phyloP scores from a whole-genome alignment of 306 rosid species.

The Dryas drummondii region DNA sequence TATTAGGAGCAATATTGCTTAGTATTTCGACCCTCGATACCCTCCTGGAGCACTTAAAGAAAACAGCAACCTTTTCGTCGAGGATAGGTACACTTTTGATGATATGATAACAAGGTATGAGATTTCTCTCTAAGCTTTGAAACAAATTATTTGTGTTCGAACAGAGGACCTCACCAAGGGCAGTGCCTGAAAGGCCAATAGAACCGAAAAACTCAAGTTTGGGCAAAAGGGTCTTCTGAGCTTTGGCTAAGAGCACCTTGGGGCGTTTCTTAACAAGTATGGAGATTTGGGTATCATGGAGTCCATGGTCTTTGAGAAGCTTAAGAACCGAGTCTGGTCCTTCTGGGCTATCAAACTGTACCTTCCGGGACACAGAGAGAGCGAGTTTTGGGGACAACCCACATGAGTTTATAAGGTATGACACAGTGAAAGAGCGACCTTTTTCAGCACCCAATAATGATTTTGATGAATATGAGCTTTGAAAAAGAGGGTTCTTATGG shows the following conservation, averaged over 20 bases:
- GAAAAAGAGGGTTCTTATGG: neutral
- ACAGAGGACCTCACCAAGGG: neutral
- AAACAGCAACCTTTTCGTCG: neutral
- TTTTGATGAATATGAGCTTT: neutral
- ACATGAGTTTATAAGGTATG: slow-evolving; percentile 17
- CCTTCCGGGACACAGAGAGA: neutral
- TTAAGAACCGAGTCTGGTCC: slow-evolving; percentile 9
- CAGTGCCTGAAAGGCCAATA: slow-evolving; percentile 1
- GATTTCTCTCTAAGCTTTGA: neutral
- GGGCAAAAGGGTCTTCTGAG: slow-evolving; percentile 19
- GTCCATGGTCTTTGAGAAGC: neutral
- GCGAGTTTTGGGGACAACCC: slow-evolving; percentile 19
- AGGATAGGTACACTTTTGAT: slow-evolving; percentile 10
- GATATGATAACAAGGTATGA: slow-evolving; percentile 19
- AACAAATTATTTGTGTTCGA: neutral
- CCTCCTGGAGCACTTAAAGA: neutral
- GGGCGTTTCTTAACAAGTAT: neutral
- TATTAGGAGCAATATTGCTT: neutral
- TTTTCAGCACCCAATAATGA: neutral
- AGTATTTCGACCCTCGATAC: neutral
- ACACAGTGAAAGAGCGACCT: slow-evolving; percentile 8
- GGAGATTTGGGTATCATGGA: slow-evolving; percentile 5
- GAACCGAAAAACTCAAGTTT: slow-evolving; percentile 25
- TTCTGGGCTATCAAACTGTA: slow-evolving; percentile 1
- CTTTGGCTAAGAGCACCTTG: neutral